A percentile compares a stretch with the other conserved stretches of the same genome.
Evolutionary conservation across 2,329 filamentous ascomycete species (phyloP).

Genomic region (Fonsecaea pedrosoi): DNA sequence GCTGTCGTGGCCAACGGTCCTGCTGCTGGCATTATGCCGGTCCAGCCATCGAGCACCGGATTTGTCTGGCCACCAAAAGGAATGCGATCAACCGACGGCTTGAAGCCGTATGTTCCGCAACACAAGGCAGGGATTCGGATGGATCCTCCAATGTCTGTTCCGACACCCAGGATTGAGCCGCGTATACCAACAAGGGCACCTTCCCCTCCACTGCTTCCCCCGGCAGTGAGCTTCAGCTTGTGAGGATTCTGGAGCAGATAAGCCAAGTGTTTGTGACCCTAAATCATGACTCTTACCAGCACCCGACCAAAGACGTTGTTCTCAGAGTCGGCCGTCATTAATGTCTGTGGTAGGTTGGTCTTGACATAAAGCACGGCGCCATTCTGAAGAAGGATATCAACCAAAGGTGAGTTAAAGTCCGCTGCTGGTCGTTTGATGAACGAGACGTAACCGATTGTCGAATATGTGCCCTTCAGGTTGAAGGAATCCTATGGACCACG

Average conservation of each 20-base stretch:
- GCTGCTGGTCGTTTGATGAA: slow-evolving; percentile 38
- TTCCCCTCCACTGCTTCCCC: slow-evolving; percentile 72
- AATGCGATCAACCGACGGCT: slow-evolving; percentile 56
- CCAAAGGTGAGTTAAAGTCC: slow-evolving; percentile 40
- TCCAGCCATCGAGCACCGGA: slow-evolving; percentile 55
- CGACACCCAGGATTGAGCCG: slow-evolving; percentile 66
- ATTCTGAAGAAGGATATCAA: slow-evolving; percentile 42
- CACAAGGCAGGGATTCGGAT: slow-evolving; percentile 58
- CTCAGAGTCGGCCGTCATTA: slow-evolving; percentile 61
- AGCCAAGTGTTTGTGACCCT: neutral
- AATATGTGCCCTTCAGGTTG: slow-evolving; percentile 42
- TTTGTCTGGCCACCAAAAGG: slow-evolving; percentile 61
- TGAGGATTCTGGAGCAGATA: slow-evolving; percentile 60
- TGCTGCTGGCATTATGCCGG: slow-evolving; percentile 57
- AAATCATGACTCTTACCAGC: slow-evolving; percentile 42
- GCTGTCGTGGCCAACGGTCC: slow-evolving; percentile 50
- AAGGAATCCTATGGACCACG: slow-evolving; percentile 45
- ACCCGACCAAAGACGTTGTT: slow-evolving; percentile 66
- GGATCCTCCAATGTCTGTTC: slow-evolving; percentile 64
- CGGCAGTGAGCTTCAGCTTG: slow-evolving; percentile 65
- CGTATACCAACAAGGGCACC: slow-evolving; percentile 65
- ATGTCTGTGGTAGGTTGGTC: slow-evolving; percentile 60
- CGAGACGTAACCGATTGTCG: slow-evolving; percentile 44
- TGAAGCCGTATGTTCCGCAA: slow-evolving; percentile 59
- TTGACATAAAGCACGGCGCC: slow-evolving; percentile 61